Base-by-base conservation (phyloP, 768 basidiomycete species). In the Lactarius vividus region DNA sequence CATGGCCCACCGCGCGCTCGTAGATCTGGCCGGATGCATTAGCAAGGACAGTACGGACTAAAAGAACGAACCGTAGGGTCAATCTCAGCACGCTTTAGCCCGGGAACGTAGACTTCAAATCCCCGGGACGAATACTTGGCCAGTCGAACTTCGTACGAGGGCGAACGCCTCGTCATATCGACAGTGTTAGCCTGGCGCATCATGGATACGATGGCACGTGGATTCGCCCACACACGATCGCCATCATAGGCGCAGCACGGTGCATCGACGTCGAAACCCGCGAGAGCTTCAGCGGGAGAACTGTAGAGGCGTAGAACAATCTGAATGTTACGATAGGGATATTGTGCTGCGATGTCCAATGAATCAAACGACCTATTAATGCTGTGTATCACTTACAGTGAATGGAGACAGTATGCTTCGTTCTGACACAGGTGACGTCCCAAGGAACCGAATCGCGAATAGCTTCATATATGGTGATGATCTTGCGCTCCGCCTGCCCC, bases 171-270 rank as follows among this genome's bases (percentile, higher is more conserved):
- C 6, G 84, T 83, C 76, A 85, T 80, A 70, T 86, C 86, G 61
- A 85, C 81, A 0, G 83, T 84, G 72, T 87, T 87, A 75, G 80
- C 80, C 72, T 88, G 85, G n/a, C 84, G 83, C 82, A 88, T 87
- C 81, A 83, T 81, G 33, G 86, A 82, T 13, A 84, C 75, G 59
- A 88, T 79, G 16, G 84, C 81, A 10, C 86, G 80, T 6, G 86
- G 86, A 68, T 83, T 86, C 5, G 83, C 85, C 78, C 81, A 84
- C 16, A 87, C 82, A n/a, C 80, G 83, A 58, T 76, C 65, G 64
- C 83, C 83, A 67, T 84, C 80, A 61, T 78, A 88, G 1, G 82
- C 81, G 60, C 82, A 85, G 75, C 85, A 87, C 7, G 86, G 84
- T 0, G 83, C 84, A 65, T 88, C 86, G 54, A 88, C 81, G 69